Percentiles rank a stretch among this genome's conserved stretches.
Conservation (phyloP, 73 alveolate species). For the Paramecium bursaria region DNA sequence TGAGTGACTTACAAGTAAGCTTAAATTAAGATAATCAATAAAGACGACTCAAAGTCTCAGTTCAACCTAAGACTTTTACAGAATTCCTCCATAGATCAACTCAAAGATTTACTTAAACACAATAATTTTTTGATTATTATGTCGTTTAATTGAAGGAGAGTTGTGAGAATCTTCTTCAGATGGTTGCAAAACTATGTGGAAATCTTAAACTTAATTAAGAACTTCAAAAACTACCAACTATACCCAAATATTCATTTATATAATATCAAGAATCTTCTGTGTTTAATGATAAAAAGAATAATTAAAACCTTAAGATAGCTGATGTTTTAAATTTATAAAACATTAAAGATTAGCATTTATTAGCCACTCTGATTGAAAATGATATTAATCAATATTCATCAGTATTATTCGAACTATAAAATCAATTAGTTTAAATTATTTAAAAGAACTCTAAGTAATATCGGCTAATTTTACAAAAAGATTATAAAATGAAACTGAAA, state of each 20-base stretch:
- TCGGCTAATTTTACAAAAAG: neutral
- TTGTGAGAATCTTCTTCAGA: neutral
- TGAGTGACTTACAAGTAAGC: too few relatives aligned
- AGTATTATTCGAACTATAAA: constrained; percentile 23
- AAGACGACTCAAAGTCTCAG: neutral
- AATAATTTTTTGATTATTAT: constrained; percentile 51
- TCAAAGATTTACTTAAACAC: neutral
- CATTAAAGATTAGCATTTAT: constrained; percentile 16
- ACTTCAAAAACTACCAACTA: constrained; percentile 26
- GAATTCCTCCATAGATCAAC: constrained; percentile 41
- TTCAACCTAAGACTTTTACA: constrained; percentile 22
- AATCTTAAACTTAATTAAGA: constrained; percentile 3
- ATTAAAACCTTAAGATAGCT: neutral
- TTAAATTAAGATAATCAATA: too few relatives aligned
- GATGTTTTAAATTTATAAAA: constrained; percentile 41
- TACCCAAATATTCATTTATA: constrained; percentile 37
- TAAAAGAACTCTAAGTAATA: constrained; percentile 5
- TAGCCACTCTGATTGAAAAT: constrained; percentile 31
- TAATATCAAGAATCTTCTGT: constrained; percentile 34
- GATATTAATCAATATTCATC: constrained; percentile 29
- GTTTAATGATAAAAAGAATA: neutral
- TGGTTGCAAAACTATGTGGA: constrained; percentile 46
- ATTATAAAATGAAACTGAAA: neutral
- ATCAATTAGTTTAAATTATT: neutral
- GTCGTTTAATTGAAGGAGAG: constrained; percentile 2